Base-by-base conservation (phyloP, 169 alveolate species). In the Eimeria praecox region DNA sequence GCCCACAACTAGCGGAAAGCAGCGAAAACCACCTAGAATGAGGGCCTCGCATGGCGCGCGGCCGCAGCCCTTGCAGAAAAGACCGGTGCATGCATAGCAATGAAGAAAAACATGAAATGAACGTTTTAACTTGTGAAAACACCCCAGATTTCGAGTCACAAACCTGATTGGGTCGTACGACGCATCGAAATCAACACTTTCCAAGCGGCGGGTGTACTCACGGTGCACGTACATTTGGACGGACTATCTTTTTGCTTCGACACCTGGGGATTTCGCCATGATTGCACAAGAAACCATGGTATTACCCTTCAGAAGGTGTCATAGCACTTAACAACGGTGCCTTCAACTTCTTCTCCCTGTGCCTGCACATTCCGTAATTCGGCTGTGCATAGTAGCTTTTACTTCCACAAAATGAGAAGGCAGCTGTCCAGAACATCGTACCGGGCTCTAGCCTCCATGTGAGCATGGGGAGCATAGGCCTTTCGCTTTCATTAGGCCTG, bases 21-120 rank as follows among this genome's bases (percentile, higher is more conserved):
- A 56, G 92, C 92, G 30, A 46, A 85, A 85, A 54, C 54, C 92
- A 49, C 14, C 35, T 52, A 56, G 62, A 44, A 22, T 35, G 77
- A 54, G 75, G 78, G 46, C 78, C 92, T 56, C 16, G 92, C 73
- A 52, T 44, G 18, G 24, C 78, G 54, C 73, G 92, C 49, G 92
- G 92, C 92, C 92, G 92, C 92, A 85, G 92, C 92, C 92, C 92
- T 82, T 82, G 89, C 89, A 38, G 9, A 0, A 18, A n/a, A 12
- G 46, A 40, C 85, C 54, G 89, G 42, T 80, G 89, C 89, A 80
- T 80, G 89, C 89, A 33, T 22, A 73, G 54, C 85, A 73, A 40
- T 40, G 85, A 12, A 73, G 54, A 73, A 73, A 73, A 22, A 18
- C 54, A 38, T 73, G 85, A 73, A 73, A 73, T 73, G 46, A 35